A percentile compares a stretch with the other conserved stretches of the same genome.
Conservation (phyloP, 192 early-diverging fungal genomes). For the Linnemannia schmuckeri region DNA sequence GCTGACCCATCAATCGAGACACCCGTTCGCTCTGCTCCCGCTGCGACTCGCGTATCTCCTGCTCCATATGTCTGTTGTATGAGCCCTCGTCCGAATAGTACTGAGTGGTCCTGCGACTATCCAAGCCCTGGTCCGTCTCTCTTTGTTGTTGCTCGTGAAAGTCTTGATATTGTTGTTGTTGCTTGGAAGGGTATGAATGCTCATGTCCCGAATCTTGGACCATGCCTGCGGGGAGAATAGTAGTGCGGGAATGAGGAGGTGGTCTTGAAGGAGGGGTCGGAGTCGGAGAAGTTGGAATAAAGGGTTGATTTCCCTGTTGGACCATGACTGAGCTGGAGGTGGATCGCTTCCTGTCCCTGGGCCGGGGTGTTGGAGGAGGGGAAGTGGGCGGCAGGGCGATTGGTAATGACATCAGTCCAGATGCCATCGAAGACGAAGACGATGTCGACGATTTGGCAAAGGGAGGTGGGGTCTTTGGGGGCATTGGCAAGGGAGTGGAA, state of each 20-base stretch:
- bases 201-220: not conserved
- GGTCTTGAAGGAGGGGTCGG: not conserved
- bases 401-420: not conserved
- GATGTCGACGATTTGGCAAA: not conserved
- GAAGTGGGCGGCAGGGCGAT: slow-evolving; percentile 13
- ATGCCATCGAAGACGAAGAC: not conserved
- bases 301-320: slow-evolving; percentile 4
- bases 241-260: not conserved
- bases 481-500: slow-evolving; percentile 21
- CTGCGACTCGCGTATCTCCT: slow-evolving; percentile 6
- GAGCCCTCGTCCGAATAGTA: slow-evolving; percentile 2
- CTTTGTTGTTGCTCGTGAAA: not conserved
- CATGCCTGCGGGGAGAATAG: not conserved
- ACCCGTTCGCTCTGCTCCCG: slow-evolving; percentile 20
- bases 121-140: not conserved
- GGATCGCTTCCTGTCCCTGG: not conserved
- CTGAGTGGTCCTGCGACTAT: not conserved
- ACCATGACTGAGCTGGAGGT: not conserved
- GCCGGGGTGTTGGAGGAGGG: slow-evolving; percentile 15
- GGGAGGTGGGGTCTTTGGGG: slow-evolving; percentile 37
- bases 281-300: not conserved
- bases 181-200: not conserved
- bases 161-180: not conserved
- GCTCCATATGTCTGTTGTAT: not conserved
- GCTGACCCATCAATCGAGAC: slow-evolving; percentile 35